Conservation (phyloP, 768 basidiomycete species). For the Lactarius tabidus region DNA sequence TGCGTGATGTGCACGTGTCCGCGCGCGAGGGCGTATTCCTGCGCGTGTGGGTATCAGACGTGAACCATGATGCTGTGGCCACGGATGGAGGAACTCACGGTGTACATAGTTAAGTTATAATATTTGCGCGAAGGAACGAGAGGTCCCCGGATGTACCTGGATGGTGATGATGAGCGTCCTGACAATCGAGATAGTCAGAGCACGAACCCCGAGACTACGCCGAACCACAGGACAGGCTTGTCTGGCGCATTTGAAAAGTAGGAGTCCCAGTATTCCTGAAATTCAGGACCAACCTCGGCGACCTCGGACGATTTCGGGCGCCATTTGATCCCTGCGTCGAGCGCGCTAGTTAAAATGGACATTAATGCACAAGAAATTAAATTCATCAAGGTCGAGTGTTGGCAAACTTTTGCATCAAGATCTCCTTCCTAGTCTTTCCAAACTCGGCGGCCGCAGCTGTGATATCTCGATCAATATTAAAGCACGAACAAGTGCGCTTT, state of each 20-base stretch:
- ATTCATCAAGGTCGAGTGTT: too few relatives aligned
- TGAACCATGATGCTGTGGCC: background rate
- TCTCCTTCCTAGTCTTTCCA: constrained; percentile 39
- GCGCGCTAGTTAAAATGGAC: constrained; percentile 12
- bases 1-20: constrained; percentile 29
- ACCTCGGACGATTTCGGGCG: constrained; percentile 28
- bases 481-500: background rate
- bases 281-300: constrained; percentile 28
- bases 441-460: constrained; percentile 37
- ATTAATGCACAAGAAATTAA: background rate
- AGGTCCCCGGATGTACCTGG: background rate
- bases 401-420: constrained; percentile 55
- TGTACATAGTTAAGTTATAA: constrained; percentile 17
- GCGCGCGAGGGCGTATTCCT: constrained; percentile 26
- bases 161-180: background rate
- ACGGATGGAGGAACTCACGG: background rate
- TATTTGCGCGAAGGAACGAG: constrained; percentile 25
- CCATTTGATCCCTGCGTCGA: constrained; percentile 29
- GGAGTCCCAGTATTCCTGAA: constrained; percentile 28
- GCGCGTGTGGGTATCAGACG: too few relatives aligned
- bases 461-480: background rate
- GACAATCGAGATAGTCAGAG: background rate
- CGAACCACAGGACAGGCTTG: constrained; percentile 27
- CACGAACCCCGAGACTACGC: constrained; percentile 21
- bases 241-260: constrained; percentile 28